Conservation (phyloP, 139 green algal species). For the Chlorella vulgaris region DNA sequence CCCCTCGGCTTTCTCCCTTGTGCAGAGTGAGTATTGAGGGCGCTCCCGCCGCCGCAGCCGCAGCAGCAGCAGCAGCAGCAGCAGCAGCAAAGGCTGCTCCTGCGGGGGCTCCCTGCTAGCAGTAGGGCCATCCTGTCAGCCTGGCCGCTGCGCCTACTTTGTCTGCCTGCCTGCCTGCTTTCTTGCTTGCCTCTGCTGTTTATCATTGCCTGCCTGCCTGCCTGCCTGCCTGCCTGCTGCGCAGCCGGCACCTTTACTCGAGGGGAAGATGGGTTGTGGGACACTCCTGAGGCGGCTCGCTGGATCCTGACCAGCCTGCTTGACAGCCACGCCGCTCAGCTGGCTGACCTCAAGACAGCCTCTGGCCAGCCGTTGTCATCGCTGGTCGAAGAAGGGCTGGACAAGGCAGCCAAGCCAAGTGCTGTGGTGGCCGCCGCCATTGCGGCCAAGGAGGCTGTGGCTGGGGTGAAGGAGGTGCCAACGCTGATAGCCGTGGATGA, state of each 20-base stretch:
- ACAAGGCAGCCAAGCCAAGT: slow-evolving; percentile 1
- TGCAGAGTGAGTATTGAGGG: slow-evolving; percentile 57
- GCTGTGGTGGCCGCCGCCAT: slow-evolving; percentile 35
- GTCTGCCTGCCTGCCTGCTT: not conserved
- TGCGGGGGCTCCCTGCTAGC: no score
- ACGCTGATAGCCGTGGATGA: slow-evolving; percentile 71
- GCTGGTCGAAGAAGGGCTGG: slow-evolving; percentile 43
- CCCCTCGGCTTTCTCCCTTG: slow-evolving; percentile 56
- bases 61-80: not conserved
- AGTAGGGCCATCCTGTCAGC: no score
- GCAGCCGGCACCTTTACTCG: slow-evolving; percentile 5
- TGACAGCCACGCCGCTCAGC: slow-evolving; percentile 46
- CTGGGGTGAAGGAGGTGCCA: slow-evolving; percentile 13
- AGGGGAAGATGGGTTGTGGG: slow-evolving; percentile 49
- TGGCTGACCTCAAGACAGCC: slow-evolving; percentile 16
- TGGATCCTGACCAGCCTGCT: slow-evolving; percentile 50
- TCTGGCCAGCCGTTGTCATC: slow-evolving; percentile 22
- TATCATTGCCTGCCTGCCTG: not conserved
- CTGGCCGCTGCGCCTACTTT: not conserved
- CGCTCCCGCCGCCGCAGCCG: no score
- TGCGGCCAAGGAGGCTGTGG: slow-evolving; percentile 15
- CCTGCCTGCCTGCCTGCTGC: not conserved
- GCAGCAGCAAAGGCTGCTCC: not conserved
- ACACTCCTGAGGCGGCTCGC: slow-evolving; percentile 70
- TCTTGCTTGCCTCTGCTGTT: not conserved